Base-by-base conservation (phyloP, 2,329 filamentous ascomycete species). In the Biscogniauxia marginata region DNA sequence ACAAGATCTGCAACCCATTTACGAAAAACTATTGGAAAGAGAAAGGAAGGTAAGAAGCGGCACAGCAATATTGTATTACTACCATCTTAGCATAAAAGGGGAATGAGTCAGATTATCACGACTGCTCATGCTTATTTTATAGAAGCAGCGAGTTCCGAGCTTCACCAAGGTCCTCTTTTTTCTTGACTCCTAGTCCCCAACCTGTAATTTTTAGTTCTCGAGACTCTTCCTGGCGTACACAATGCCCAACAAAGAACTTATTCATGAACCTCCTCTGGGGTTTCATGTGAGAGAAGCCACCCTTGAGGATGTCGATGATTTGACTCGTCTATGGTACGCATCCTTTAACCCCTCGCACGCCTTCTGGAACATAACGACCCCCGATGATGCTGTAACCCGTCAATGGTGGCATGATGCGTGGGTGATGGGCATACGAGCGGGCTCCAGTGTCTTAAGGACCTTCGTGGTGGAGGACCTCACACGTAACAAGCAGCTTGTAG, bases 391-490 rank as follows among this genome's bases (percentile, higher is more conserved):
- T 3, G 6, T 21, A 1, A 59, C 59, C 18, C 56, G 53, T 19
- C 50, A 59, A 24, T 61, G 59, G 59, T 52, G 53, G 46, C 13
- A 59, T 4, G 56, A 51, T 7, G 11, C 44, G 2, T 59, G 56
- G 54, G 49, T 11, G 25, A 43, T 59, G 47, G 59, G 59, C 22
- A 52, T 61, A 11, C 5, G 30, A 11, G 49, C 59, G 8, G 56
- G 59, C 19, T 46, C 51, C 1, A 25, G 23, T 11, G 47, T 57
- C 22, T 46, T 57, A 16, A 56, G 34, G 46, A 59, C 59, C 1
- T 61, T 61, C 13, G 59, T 61, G 4, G 52, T 61, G n/a, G 59
- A 61, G 43, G 49, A 55, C 16, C 21, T 59, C 5, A 46, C 53
- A 2, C 43, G 46, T 16, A 54, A 7, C 2, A 52, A 49, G 13